Evolutionary conservation across 257 asterid species (phyloP).

Genomic region (Galeopsis tetrahit): DNA sequence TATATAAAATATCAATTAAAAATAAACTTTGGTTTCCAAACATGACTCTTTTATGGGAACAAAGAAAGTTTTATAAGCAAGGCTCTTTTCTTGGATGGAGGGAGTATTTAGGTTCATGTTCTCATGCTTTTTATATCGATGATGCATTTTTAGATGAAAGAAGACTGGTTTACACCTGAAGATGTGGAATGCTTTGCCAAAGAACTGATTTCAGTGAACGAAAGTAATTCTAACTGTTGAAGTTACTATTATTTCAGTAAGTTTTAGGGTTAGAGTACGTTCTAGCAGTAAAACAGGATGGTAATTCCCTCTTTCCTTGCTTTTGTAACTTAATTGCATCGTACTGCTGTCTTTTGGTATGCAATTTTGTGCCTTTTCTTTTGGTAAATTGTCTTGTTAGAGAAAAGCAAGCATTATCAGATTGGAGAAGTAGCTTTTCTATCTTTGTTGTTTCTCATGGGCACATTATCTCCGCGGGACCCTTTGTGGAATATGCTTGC

Average conservation of each 20-base stretch:
- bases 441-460: slow-evolving; percentile 3
- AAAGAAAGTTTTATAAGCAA: background rate
- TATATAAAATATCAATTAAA: background rate
- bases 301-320: slow-evolving; percentile 6
- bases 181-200: slow-evolving; percentile 37
- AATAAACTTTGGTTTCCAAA: background rate
- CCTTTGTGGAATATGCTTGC: slow-evolving; percentile 31
- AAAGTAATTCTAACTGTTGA: slow-evolving; percentile 11
- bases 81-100: slow-evolving; percentile 6
- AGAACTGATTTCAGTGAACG: slow-evolving; percentile 31
- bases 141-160: slow-evolving; percentile 40
- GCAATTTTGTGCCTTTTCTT: background rate
- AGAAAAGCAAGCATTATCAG: slow-evolving; percentile 13
- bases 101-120: slow-evolving; percentile 17
- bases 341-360: slow-evolving; percentile 1
- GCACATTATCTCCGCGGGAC: slow-evolving; percentile 16
- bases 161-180: slow-evolving; percentile 43
- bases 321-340: background rate
- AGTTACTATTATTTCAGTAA: background rate
- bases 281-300: slow-evolving; percentile 2
- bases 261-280: background rate
- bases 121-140: slow-evolving; percentile 21
- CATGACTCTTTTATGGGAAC: background rate
- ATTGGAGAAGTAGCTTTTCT: background rate
- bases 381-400: slow-evolving; percentile 13